Evolutionary conservation across 2,329 filamentous ascomycete species (phyloP).

Genomic region (Ilyonectria destructans): DNA sequence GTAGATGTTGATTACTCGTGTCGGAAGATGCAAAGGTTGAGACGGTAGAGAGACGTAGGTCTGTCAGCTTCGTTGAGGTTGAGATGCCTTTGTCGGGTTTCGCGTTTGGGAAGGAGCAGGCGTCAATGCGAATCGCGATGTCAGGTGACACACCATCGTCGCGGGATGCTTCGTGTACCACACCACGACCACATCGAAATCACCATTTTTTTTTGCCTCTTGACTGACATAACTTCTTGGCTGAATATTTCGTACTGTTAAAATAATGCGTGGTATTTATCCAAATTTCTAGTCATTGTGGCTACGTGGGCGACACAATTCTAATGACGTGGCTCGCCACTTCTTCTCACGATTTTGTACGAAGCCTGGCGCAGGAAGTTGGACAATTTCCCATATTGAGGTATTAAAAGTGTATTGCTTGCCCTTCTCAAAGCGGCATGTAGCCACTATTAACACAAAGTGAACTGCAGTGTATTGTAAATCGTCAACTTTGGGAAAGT

Average conservation of each 20-base stretch:
- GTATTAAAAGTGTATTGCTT: too few relatives aligned
- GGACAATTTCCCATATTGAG: too few relatives aligned
- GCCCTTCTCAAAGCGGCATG: too few relatives aligned
- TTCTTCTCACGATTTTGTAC: too few relatives aligned
- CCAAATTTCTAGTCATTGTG: neutral
- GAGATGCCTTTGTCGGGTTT: constrained; percentile 24
- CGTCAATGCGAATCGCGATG: constrained; percentile 44
- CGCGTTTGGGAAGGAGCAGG: constrained; percentile 19
- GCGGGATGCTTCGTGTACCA: neutral
- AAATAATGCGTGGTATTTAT: neutral
- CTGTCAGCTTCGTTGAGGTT: constrained; percentile 29
- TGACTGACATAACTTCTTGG: neutral
- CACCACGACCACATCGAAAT: neutral
- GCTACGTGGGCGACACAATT: neutral
- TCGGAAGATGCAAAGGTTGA: neutral
- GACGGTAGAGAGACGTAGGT: neutral
- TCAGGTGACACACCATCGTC: constrained; percentile 47
- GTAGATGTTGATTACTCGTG: neutral
- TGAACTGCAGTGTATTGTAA: too few relatives aligned
- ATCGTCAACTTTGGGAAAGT: too few relatives aligned
- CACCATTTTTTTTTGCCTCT: neutral
- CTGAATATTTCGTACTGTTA: too few relatives aligned
- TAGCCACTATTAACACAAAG: too few relatives aligned
- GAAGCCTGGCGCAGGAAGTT: too few relatives aligned
- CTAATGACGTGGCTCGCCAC: neutral